A percentile compares a stretch with the other conserved stretches of the same genome.
These are phyloP conservation scores for Fusarium sacchari DNA, from an alignment of 2,329 filamentous ascomycete species.

Conservation along the genomic window DNA sequence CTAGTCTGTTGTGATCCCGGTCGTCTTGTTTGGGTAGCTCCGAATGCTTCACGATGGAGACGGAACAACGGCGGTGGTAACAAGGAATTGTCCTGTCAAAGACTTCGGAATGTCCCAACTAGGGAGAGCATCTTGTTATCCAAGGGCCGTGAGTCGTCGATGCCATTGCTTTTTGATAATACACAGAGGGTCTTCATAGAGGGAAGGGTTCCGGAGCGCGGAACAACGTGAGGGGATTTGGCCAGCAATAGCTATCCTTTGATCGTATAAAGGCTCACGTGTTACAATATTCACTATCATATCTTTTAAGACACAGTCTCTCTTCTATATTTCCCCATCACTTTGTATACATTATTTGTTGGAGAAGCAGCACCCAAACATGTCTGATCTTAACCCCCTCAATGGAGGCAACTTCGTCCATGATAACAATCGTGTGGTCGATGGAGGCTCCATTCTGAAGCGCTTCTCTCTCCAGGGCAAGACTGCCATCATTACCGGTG, in stretches of 20 bases:
- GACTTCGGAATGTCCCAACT: conserved; percentile 3
- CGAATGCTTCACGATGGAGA: conserved; percentile 34
- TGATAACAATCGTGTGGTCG: conserved; percentile 33
- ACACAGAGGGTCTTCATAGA: not conserved
- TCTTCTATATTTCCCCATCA: not conserved
- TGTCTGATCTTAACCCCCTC: conserved; percentile 39
- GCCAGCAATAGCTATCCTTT: not conserved
- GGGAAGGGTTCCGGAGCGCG: conserved; percentile 1
- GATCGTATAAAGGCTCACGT: conserved; percentile 9
- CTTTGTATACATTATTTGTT: not conserved
- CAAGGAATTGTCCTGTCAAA: not conserved
- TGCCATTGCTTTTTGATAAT: not conserved
- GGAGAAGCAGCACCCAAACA: conserved; percentile 6
- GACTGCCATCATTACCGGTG: conserved; percentile 74
- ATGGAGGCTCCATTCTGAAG: conserved; percentile 41
- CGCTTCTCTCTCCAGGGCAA: conserved; percentile 72
- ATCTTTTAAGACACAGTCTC: not conserved
- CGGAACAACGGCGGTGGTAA: conserved; percentile 11
- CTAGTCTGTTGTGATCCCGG: conserved; percentile 1
- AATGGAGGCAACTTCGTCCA: conserved; percentile 42
- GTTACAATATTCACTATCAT: conserved; percentile 2
- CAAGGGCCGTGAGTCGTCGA: not conserved
- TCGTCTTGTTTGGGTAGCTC: conserved; percentile 16
- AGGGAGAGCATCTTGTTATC: not conserved
- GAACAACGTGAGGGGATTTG: conserved; percentile 3